phyloP scores from a whole-genome alignment of 495 filamentous ascomycete genomes.

The Elaphomyces granulatus region DNA sequence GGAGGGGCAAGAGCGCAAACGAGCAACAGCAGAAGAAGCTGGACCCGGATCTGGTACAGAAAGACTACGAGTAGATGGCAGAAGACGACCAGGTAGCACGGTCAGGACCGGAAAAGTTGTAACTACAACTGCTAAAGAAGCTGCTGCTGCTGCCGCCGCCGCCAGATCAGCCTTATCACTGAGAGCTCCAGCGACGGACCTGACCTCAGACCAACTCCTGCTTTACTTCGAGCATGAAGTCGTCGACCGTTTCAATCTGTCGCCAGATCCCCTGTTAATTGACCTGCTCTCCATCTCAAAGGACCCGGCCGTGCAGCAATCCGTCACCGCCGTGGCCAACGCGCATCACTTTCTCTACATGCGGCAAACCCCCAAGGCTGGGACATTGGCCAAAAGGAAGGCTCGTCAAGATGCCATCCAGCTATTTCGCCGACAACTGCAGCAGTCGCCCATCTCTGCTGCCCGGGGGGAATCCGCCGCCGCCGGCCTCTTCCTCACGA shows the following conservation, averaged over 20 bases:
- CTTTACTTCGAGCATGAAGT: constrained; percentile 19
- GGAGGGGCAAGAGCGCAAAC: background rate
- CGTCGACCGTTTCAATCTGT: constrained; percentile 16
- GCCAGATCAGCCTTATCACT: background rate
- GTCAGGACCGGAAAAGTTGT: background rate
- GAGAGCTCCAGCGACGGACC: background rate
- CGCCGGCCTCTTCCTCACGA: constrained; percentile 18
- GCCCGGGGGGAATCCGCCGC: constrained; percentile 6
- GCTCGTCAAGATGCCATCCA: constrained; percentile 17
- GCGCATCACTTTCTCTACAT: constrained; percentile 14
- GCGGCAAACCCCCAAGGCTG: constrained; percentile 11
- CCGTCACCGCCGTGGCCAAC: constrained; percentile 17
- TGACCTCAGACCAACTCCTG: constrained; percentile 11
- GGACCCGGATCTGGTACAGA: no score
- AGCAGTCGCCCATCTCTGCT: constrained; percentile 6
- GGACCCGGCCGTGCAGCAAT: constrained; percentile 14
- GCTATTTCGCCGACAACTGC: constrained; percentile 14
- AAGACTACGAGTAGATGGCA: no score
- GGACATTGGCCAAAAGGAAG: constrained; percentile 17
- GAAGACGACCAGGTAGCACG: background rate
- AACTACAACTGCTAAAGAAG: background rate
- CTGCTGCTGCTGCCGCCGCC: background rate
- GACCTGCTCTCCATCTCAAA: constrained; percentile 12
- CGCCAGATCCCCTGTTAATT: constrained; percentile 10
- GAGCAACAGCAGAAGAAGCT: no score